Evolutionary conservation across 2,329 filamentous ascomycete species (phyloP), one percentile per base, ranked within the genome.

Genomic region (Microdochium bolleyi): DNA sequence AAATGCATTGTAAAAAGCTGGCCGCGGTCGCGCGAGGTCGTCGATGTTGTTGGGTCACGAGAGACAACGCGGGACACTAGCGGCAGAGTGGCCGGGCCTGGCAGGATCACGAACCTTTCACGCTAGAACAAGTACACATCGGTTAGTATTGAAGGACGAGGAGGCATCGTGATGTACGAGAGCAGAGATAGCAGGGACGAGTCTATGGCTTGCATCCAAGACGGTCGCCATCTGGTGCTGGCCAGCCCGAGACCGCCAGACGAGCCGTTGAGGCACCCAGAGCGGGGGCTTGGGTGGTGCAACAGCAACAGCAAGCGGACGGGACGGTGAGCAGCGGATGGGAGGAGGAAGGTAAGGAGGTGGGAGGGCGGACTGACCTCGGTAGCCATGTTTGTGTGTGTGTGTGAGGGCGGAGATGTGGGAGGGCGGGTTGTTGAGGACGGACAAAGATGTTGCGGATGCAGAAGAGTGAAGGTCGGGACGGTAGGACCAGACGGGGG

Each of bases 91-190:
- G 51, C 49, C 53, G 53, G 49, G 58, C 55, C 54, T 49, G 21
- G 38, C 52, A 37, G 54, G 50, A 52, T 56, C 55, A 73, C 73
- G 69, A 84, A 87, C 84, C 80, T 87, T 75, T 87, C 84, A 78
- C 84, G 84, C 84, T 87, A 70, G 57, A 70, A 61, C 56, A 62
- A 57, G 63, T 53, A 66, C 57, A 51, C 41, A 50, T 52, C 57
- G 38, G 58, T 67, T 60, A 67, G 64, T 60, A 49, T 14, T 49
- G 5, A 49, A 49, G 16, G 11, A 3, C 24, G n/a, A 30, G 60
- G 24, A 55, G 38, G 21, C 52, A 24, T 38, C n/a, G 48, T 49
- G 22, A 53, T 51, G 52, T 44, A 48, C 54, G 51, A 48, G 41
- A 21, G 52, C 49, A 56, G 21, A 19, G 57, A 52, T 49, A 50